Base-by-base conservation (phyloP, 352 stramenopile genomes). In the Phytopythium helicoides region DNA sequence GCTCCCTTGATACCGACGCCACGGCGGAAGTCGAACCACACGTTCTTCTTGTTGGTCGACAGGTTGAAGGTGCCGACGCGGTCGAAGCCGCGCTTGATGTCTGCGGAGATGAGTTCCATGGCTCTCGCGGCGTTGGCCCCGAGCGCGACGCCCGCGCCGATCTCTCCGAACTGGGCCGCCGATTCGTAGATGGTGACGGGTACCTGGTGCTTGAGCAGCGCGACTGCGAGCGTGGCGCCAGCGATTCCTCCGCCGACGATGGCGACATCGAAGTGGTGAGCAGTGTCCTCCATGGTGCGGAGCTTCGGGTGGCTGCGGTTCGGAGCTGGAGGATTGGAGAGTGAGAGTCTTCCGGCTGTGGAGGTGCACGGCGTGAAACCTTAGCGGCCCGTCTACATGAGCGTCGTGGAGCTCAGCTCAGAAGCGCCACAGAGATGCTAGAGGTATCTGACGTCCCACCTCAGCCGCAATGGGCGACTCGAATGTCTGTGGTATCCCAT, bases 21-120 rank as follows among this genome's bases (percentile, higher is more conserved):
- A 21, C 67, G 67, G 47, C 60, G 55, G 31, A 72, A 68, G 56
- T 72, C 56, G 46, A 72, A 72, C 55, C 64, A 72, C 11, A 72
- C 59, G 33, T 60, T 61, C 52, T 68, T 72, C 55, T 72, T 68
- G 46, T 41, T 47, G 16, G 55, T 60, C 21, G 55, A 66, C 18
- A 62, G 42, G 49, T 72, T 68, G 39, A 65, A 68, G n/a, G 64
- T 72, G 45, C 64, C 59, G 40, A 72, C 64, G 35, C 59, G 54
- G 48, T 72, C 64, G 49, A 68, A 72, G 42, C 41, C 54, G 44
- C 55, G 59, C 44, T 72, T 68, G 52, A 65, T 52, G 22, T 66
- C 52, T 0, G 64, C 59, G 6, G 55, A 37, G 19, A 72, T 34
- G 2, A 72, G 56, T 31, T 68, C 64, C 64, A 72, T 62, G 47